Conservation (phyloP, 306 rosid species). For the Ormosia emarginata region DNA sequence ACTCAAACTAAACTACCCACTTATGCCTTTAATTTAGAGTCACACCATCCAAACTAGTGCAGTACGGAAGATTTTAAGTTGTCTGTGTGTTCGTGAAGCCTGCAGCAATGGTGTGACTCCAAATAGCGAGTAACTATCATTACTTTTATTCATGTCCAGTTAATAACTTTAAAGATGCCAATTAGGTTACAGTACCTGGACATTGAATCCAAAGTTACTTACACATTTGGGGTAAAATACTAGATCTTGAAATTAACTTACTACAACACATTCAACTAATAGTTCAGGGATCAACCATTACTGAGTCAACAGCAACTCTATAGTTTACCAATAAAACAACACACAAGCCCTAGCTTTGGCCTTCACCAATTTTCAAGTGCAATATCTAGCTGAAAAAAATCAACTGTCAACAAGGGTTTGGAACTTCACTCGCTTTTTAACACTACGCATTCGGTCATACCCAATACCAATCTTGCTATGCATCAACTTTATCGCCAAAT, state of each 20-base stretch:
- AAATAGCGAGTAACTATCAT: not conserved
- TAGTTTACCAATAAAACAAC: not conserved
- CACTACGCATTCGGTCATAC: slow-evolving; percentile 70
- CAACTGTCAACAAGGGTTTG: slow-evolving; percentile 48
- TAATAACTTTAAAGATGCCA: not conserved
- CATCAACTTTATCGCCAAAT: slow-evolving; percentile 80
- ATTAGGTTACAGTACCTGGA: not conserved
- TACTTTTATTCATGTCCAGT: not conserved
- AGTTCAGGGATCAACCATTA: not conserved
- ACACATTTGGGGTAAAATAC: not conserved
- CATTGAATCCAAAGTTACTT: slow-evolving; percentile 1
- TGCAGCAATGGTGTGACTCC: not conserved
- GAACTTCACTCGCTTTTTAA: slow-evolving; percentile 79
- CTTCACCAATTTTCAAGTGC: slow-evolving; percentile 1
- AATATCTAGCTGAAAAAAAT: slow-evolving; percentile 12
- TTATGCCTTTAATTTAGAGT: no score
- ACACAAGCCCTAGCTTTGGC: not conserved
- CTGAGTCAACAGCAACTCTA: not conserved
- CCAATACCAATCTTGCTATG: slow-evolving; percentile 93
- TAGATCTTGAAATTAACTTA: not conserved
- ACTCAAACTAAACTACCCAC: no score
- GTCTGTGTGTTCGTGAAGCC: not conserved
- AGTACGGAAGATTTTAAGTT: not conserved
- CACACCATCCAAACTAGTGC: not conserved
- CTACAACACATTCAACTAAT: not conserved